Percentiles rank a stretch among this genome's conserved stretches.
phyloP scores from a whole-genome alignment of 129 eudicot genomes.

The Solidago caesia region DNA sequence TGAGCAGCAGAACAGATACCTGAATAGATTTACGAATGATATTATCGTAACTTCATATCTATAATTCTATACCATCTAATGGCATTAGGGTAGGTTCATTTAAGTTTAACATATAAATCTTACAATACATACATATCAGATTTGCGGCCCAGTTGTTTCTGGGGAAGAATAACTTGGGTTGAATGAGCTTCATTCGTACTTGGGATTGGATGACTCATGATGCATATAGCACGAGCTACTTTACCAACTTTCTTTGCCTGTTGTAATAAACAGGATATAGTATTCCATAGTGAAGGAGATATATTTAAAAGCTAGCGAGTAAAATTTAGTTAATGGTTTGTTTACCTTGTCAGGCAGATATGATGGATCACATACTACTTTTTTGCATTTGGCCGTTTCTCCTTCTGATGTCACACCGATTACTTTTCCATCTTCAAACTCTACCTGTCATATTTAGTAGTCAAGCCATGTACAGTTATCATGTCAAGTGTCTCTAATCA shows the following conservation, averaged over 20 bases:
- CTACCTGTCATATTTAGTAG: conserved; percentile 42
- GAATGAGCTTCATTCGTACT: conserved; percentile 64
- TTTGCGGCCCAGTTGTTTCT: conserved; percentile 65
- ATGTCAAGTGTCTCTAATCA: background rate
- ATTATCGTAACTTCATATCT: conserved; percentile 1
- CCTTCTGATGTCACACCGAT: conserved; percentile 70
- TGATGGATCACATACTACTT: conserved; percentile 68
- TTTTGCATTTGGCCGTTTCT: conserved; percentile 72
- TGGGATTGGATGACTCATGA: conserved; percentile 69
- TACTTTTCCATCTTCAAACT: conserved; percentile 53
- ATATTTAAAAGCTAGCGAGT: background rate
- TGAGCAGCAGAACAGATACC: conserved; percentile 74
- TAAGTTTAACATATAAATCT: conserved; percentile 2
- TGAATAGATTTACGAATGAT: conserved; percentile 19
- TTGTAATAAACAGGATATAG: conserved; percentile 19
- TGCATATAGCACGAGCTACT: conserved; percentile 78
- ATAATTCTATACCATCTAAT: background rate
- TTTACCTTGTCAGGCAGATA: conserved; percentile 59
- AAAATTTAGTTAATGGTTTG: background rate
- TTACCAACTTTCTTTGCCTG: conserved; percentile 62
- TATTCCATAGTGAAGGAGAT: conserved; percentile 9
- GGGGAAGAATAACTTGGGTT: conserved; percentile 64
- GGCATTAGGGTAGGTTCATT: no score
- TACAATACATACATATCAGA: conserved; percentile 60
- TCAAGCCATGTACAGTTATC: background rate